Conservation (phyloP, 2,329 filamentous ascomycete species). For the Blastomyces emzantsi region DNA sequence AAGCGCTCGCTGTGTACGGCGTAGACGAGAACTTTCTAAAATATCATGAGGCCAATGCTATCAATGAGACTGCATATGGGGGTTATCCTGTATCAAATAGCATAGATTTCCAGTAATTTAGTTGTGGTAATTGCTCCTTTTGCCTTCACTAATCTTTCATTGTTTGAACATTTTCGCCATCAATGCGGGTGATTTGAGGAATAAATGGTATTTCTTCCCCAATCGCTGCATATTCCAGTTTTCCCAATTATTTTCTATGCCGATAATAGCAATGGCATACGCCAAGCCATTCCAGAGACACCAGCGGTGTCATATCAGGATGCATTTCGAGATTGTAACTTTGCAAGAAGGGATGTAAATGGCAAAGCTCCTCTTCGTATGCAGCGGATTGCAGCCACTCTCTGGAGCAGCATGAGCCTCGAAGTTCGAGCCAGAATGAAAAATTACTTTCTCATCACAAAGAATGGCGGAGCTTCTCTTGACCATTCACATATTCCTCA, state of each 20-base stretch:
- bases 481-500: neutral
- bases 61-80: slow-evolving; percentile 14
- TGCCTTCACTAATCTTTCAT: neutral
- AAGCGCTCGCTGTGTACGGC: slow-evolving; percentile 21
- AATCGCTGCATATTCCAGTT: too few relatives aligned
- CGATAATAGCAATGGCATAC: too few relatives aligned
- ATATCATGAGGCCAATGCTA: slow-evolving; percentile 14
- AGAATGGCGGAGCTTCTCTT: neutral
- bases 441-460: neutral
- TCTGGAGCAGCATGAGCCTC: neutral
- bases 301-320: too few relatives aligned
- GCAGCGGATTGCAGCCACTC: neutral
- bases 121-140: neutral
- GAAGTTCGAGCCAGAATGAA: neutral
- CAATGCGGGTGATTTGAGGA: too few relatives aligned
- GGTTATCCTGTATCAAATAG: neutral
- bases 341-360: too few relatives aligned
- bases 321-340: too few relatives aligned
- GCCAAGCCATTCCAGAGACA: too few relatives aligned
- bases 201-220: too few relatives aligned
- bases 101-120: neutral
- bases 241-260: too few relatives aligned
- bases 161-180: neutral
- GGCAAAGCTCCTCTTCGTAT: too few relatives aligned
- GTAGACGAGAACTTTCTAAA: slow-evolving; percentile 20